Evolutionary conservation across 331 rosid genomes (phyloP), one percentile per base, ranked within the genome.

Genomic region (Pyracantha coccinea): DNA sequence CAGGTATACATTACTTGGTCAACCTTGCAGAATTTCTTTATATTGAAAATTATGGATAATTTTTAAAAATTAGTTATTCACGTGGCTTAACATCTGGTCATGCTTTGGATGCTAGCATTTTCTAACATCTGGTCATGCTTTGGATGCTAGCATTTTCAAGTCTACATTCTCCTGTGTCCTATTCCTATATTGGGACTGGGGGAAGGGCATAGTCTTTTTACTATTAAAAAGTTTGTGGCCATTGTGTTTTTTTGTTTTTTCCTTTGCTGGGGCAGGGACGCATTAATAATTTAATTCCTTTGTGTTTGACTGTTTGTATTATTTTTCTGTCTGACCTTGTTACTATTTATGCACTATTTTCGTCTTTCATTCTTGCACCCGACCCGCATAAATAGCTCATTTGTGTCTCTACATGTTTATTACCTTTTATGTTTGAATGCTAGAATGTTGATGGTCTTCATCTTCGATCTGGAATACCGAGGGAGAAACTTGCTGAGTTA

Each of bases 361-460:
- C 21, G 15, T 19, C 25, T 35, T 58, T 59, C 29, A 38, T 44
- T 9, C 7, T 31, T 52, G 24, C 14, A 35, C 60, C 66, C 24
- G 21, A 35, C 60, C 66, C 24, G 21, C 21, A n/a, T 20, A 41
- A 20, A 47, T 44, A 57, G 27, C 21, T 32, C n/a, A 5, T 16
- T 62, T 27, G 54, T 16, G 70, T 70, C 57, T 8, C 66, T 45
- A 7, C 20, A 66, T 72, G 69, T 78, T 77, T 33, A 35, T 79
- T 44, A 69, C 24, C 44, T 41, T 27, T 77, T 57, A 53, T 70
- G 69, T 23, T 64, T 80, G 61, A 67, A 72, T 91, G 83, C 75
- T 79, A 94, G 99, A 94, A 94, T 83, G 96, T 94, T 77, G 99
- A 94, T 69, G 99, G 99, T 65, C 99, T 94, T 66, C 99, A 94